Percentiles rank a stretch among this genome's conserved stretches.
phyloP scores from a whole-genome alignment of 1,139 yeast species.

The Pneumocystis carinii region DNA sequence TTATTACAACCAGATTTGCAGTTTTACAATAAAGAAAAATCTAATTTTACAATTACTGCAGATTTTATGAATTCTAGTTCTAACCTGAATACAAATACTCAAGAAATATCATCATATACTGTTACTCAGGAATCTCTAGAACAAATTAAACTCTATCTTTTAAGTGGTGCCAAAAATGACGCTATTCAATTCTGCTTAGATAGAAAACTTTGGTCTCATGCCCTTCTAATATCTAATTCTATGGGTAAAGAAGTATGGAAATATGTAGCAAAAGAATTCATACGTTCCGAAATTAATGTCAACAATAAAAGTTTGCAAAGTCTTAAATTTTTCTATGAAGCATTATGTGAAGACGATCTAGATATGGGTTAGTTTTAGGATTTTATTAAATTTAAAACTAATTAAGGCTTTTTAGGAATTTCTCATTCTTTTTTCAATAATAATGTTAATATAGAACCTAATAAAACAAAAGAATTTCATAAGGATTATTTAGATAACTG shows the following conservation, averaged over 20 bases:
- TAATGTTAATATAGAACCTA: background rate
- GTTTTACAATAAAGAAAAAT: constrained; percentile 12
- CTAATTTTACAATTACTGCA: constrained; percentile 18
- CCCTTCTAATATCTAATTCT: constrained; percentile 54
- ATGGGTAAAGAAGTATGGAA: constrained; percentile 50
- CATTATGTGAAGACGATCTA: constrained; percentile 48
- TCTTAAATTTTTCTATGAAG: constrained; percentile 49
- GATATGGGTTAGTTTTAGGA: constrained; percentile 37
- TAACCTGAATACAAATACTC: constrained; percentile 2
- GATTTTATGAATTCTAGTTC: constrained; percentile 17
- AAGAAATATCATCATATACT: constrained; percentile 1
- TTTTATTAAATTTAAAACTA: background rate
- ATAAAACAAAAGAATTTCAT: background rate
- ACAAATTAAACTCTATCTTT: constrained; percentile 10
- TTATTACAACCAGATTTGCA: constrained; percentile 15
- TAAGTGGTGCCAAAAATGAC: constrained; percentile 50
- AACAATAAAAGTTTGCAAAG: constrained; percentile 32
- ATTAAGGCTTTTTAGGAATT: constrained; percentile 1
- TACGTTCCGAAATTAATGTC: constrained; percentile 28
- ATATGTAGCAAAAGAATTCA: constrained; percentile 38
- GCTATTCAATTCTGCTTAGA: constrained; percentile 53
- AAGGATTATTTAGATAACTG: constrained; percentile 19
- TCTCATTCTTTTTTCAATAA: background rate
- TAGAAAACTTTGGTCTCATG: constrained; percentile 63
- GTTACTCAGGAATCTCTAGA: constrained; percentile 2